Evolutionary conservation across 176 grass and related monocot species (phyloP).

Genomic region (Urochloa ruziziensis): DNA sequence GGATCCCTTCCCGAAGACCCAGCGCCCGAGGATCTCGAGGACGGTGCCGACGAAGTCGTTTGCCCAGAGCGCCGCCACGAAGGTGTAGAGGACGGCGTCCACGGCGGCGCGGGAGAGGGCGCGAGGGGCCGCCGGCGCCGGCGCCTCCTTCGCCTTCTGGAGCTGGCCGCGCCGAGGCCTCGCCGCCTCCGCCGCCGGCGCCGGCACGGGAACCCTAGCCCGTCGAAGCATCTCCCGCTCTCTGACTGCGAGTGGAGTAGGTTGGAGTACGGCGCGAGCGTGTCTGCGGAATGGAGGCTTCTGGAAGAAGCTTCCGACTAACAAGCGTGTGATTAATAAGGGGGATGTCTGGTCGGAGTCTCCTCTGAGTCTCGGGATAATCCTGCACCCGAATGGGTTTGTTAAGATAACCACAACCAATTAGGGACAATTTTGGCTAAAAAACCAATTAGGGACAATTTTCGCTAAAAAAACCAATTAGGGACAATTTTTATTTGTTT

Average conservation of each 20-base stretch:
- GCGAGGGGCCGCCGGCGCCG: not conserved
- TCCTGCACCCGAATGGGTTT: too few relatives aligned
- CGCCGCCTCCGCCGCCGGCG: not conserved
- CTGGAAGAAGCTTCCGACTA: not conserved
- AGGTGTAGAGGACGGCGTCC: not conserved
- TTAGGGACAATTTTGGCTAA: too few relatives aligned
- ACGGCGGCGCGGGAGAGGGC: not conserved
- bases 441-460: too few relatives aligned
- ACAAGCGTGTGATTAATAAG: too few relatives aligned
- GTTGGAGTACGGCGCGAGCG: not conserved
- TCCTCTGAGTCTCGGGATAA: not conserved
- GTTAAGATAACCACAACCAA: too few relatives aligned
- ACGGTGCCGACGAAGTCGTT: not conserved
- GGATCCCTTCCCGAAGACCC: not conserved
- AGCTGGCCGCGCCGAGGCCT: not conserved
- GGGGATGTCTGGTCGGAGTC: too few relatives aligned
- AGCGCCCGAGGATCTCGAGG: conserved; percentile 1
- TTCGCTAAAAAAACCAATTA: too few relatives aligned
- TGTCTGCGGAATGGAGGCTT: not conserved
- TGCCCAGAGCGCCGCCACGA: not conserved
- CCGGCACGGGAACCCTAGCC: not conserved
- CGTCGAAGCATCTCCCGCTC: not conserved
- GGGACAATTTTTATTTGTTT: too few relatives aligned
- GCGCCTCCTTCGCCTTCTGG: not conserved
- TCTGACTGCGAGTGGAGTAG: not conserved